phyloP scores from a whole-genome alignment of 495 filamentous ascomycete species.

The Emericellopsis terricola region DNA sequence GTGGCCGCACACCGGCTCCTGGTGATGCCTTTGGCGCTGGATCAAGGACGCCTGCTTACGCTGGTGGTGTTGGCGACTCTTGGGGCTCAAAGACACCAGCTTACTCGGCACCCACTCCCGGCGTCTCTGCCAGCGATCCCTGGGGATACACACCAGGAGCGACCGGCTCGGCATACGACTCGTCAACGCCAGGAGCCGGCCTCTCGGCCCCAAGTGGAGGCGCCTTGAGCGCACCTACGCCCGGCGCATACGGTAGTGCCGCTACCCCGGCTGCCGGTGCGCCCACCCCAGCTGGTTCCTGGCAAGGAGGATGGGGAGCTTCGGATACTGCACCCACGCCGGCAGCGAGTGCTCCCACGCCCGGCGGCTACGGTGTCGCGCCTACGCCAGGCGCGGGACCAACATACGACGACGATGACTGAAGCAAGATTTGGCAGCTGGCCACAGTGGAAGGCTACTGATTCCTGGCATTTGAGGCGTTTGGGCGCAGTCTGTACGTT shows the following conservation, averaged over 20 bases:
- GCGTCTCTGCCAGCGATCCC: slow-evolving; percentile 26
- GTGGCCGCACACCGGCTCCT: slow-evolving; percentile 37
- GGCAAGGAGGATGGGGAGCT: slow-evolving; percentile 15
- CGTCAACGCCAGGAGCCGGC: slow-evolving; percentile 58
- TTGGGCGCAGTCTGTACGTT: too few relatives aligned
- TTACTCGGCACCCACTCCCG: slow-evolving; percentile 38
- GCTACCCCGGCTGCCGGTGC: slow-evolving; percentile 38
- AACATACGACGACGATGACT: slow-evolving; percentile 34
- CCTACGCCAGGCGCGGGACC: slow-evolving; percentile 59
- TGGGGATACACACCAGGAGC: slow-evolving; percentile 33
- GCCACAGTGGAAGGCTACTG: too few relatives aligned
- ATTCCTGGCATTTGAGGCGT: too few relatives aligned
- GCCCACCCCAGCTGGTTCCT: slow-evolving; percentile 39
- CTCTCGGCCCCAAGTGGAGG: slow-evolving; percentile 42
- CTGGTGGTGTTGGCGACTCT: slow-evolving; percentile 35
- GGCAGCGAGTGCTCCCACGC: slow-evolving; percentile 42
- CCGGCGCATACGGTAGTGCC: slow-evolving; percentile 43
- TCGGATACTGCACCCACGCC: slow-evolving; percentile 41
- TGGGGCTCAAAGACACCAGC: slow-evolving; percentile 64
- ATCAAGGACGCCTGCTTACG: slow-evolving; percentile 54
- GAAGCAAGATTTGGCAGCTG: slow-evolving; percentile 1
- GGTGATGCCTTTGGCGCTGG: slow-evolving; percentile 46
- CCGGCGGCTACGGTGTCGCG: slow-evolving; percentile 41
- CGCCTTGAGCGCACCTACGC: slow-evolving; percentile 33
- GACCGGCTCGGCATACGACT: slow-evolving; percentile 50